A percentile compares a stretch with the other conserved stretches of the same genome.
These are phyloP conservation scores for Dendrostoma leiphaemia DNA, from an alignment of 2,329 filamentous ascomycete genomes.

Conservation along the genomic window DNA sequence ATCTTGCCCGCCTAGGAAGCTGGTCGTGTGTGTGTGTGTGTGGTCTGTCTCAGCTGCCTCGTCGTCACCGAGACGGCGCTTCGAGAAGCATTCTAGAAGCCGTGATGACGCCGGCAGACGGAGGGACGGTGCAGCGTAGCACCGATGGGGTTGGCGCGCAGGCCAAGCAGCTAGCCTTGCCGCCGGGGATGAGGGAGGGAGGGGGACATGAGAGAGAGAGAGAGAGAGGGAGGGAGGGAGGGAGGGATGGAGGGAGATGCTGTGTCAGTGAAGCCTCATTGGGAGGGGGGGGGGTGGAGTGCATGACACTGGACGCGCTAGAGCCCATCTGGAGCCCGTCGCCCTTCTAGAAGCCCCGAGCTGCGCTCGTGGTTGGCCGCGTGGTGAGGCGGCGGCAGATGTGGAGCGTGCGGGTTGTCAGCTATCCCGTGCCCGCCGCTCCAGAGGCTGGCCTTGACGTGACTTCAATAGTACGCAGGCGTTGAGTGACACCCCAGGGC, in stretches of 20 bases:
- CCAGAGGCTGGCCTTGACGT: no score
- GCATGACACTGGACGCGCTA: no score
- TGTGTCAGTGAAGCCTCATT: no score
- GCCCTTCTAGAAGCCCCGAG: constrained; percentile 5
- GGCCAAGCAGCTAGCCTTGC: not conserved
- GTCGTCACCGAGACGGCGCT: not conserved
- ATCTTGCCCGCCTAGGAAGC: constrained; percentile 15
- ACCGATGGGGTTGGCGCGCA: not conserved
- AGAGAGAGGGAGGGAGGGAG: not conserved
- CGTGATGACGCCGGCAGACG: constrained; percentile 2
- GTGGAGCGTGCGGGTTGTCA: not conserved
- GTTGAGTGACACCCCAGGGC: no score
- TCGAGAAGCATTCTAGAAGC: constrained; percentile 5
- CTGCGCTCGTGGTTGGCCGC: constrained; percentile 1
- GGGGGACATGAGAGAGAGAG: not conserved
- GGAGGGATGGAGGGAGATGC: not conserved
- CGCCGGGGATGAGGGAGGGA: not conserved
- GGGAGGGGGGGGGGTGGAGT: no score
- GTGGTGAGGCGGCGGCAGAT: not conserved
- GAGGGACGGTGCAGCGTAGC: constrained; percentile 10
- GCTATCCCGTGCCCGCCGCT: not conserved
- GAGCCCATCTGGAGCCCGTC: not conserved
- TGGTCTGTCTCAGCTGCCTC: not conserved
- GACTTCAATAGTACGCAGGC: no score
- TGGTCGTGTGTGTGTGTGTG: no score